These are phyloP conservation scores for Choanephora cucurbitarum DNA, from an alignment of 371 early-diverging fungal genomes.

Conservation along the genomic window DNA sequence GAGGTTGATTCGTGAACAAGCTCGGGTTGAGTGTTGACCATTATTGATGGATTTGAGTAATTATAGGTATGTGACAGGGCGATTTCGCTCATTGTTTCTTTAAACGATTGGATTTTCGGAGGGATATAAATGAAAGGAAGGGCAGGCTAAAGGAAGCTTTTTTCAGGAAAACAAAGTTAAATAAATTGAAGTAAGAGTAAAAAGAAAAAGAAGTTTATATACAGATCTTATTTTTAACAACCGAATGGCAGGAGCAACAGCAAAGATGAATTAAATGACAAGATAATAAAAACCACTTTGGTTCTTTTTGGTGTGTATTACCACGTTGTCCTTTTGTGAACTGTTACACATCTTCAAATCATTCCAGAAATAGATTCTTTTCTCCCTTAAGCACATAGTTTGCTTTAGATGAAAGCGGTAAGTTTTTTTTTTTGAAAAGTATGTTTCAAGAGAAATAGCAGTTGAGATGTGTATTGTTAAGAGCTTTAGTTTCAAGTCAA, in stretches of 20 bases:
- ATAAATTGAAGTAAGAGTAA: constrained; percentile 1
- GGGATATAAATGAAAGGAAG: constrained; percentile 11
- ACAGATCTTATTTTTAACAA: neutral
- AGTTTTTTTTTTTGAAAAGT: too few relatives aligned
- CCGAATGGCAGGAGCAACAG: neutral
- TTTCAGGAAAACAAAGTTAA: constrained; percentile 1
- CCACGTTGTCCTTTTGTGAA: neutral
- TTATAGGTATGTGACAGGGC: constrained; percentile 35
- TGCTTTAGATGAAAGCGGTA: too few relatives aligned
- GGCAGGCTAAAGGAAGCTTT: constrained; percentile 3
- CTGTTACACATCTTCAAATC: neutral
- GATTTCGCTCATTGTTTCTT: constrained; percentile 42
- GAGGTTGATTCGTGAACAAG: constrained; percentile 35
- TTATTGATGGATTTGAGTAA: constrained; percentile 31
- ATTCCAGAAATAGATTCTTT: too few relatives aligned
- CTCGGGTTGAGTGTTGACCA: constrained; percentile 36
- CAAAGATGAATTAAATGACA: neutral
- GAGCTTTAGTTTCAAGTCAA: too few relatives aligned
- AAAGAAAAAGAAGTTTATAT: neutral
- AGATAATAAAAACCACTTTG: neutral
- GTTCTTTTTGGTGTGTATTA: neutral
- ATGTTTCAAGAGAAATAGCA: too few relatives aligned
- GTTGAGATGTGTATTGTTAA: too few relatives aligned
- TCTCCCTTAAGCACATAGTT: too few relatives aligned
- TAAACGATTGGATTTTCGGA: constrained; percentile 14